These are phyloP conservation scores for Penicillium mononematosum DNA, from an alignment of 495 filamentous ascomycete species.

Conservation along the genomic window DNA sequence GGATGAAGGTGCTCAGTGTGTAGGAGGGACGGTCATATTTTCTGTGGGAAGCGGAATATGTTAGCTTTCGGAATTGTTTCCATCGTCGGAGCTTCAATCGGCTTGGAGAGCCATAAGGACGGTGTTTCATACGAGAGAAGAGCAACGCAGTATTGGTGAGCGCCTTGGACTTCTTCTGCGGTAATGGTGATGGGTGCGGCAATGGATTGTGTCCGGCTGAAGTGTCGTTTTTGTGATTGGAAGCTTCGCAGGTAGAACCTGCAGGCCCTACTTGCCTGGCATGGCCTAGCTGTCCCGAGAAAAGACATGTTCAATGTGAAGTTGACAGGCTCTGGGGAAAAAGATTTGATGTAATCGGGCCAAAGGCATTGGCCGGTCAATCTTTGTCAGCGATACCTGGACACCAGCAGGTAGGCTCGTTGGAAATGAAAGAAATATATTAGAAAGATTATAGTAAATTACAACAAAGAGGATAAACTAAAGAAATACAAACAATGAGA, in stretches of 20 bases:
- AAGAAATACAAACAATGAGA: too few species aligned
- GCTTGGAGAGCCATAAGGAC: not conserved
- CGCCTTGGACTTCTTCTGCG: slow-evolving; percentile 52
- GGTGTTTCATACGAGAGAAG: slow-evolving; percentile 52
- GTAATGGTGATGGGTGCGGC: slow-evolving; percentile 21
- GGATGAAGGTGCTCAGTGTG: slow-evolving; percentile 81
- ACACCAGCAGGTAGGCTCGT: not conserved
- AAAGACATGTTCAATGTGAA: slow-evolving; percentile 27
- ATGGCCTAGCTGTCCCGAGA: slow-evolving; percentile 22
- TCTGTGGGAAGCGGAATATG: slow-evolving; percentile 38
- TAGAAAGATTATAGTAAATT: not conserved
- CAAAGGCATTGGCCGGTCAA: slow-evolving; percentile 32
- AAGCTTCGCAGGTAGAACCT: slow-evolving; percentile 3
- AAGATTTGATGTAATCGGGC: slow-evolving; percentile 22
- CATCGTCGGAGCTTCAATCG: not conserved
- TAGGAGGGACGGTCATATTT: slow-evolving; percentile 85
- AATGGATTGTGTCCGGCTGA: slow-evolving; percentile 25
- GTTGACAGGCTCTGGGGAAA: slow-evolving; percentile 7
- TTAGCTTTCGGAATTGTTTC: slow-evolving; percentile 10
- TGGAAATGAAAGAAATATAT: not conserved
- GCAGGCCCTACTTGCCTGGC: slow-evolving; percentile 22
- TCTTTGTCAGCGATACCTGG: slow-evolving; percentile 13
- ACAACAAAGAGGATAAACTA: not conserved
- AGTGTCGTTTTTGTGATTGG: slow-evolving; percentile 22
- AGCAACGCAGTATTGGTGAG: slow-evolving; percentile 54